These are phyloP conservation scores for Boletus austroedulis DNA, from an alignment of 1,284 basidiomycete species.

Conservation along the genomic window DNA sequence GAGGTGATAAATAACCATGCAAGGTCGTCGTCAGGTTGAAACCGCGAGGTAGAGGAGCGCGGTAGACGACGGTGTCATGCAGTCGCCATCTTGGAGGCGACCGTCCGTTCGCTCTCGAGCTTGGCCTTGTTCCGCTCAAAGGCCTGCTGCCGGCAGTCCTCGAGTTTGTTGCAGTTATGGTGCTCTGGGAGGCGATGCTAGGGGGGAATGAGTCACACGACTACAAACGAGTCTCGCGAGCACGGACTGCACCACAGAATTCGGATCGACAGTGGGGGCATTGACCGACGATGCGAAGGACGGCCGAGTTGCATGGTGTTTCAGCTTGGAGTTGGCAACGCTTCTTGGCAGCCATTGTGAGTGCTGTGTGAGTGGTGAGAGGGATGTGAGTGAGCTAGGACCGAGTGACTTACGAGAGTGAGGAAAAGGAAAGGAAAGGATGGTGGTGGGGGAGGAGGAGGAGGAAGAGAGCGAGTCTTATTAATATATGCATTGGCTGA, in stretches of 20 bases:
- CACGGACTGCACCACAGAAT: conserved; percentile 75
- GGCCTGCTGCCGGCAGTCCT: conserved; percentile 79
- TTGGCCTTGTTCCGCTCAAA: conserved; percentile 84
- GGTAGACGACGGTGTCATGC: conserved; percentile 45
- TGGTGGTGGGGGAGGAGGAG: conserved; percentile 1
- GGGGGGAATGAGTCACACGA: conserved; percentile 19
- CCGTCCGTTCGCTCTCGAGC: conserved; percentile 83
- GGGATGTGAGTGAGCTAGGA: not conserved
- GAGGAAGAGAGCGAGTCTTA: conserved; percentile 18
- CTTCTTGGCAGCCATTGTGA: conserved; percentile 77
- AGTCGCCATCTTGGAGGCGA: conserved; percentile 77
- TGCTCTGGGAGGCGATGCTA: conserved; percentile 84
- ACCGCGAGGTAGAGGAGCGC: conserved; percentile 9
- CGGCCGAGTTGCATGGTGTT: conserved; percentile 72
- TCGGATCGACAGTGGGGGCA: conserved; percentile 74
- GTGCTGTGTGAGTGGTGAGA: conserved; percentile 1
- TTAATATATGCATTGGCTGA: conserved; percentile 28
- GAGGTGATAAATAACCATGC: conserved; percentile 33
- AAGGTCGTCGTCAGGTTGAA: conserved; percentile 27
- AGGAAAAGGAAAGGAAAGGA: not conserved
- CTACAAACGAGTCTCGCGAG: not conserved
- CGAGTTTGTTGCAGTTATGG: conserved; percentile 74
- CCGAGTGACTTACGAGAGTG: not conserved
- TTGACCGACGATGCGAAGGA: conserved; percentile 75
- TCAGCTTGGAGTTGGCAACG: conserved; percentile 74